Evolutionary conservation across 768 basidiomycete genomes (phyloP), one percentile per base, ranked within the genome.

Genomic region (Cystobasidium tubakii): DNA sequence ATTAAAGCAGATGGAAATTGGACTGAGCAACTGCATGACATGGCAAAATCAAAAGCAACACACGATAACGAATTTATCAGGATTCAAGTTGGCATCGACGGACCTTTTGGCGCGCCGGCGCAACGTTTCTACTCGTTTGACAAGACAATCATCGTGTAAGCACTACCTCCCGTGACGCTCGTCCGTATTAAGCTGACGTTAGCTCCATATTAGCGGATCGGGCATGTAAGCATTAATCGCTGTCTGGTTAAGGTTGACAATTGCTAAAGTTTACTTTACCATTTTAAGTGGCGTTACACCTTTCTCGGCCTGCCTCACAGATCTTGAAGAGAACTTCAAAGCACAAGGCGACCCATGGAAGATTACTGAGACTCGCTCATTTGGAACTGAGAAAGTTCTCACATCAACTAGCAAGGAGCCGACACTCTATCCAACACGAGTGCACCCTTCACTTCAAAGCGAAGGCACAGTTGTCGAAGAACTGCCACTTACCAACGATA

Each of bases 1-100:
- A 62, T 71, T 54, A 71, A 71, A 60, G 69, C 69, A 2, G 69
- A 71, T 31, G 69, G 69, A 3, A 62, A 71, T 54, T 71, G 69
- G 69, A 71, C 69, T 1, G 31, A 34, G 7, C 6, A 71, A 36
- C 55, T 71, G 39, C 69, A 71, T 25, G 29, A 57, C 12, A 9
- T 71, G 29, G 44, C 44, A 7, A 44, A 15, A 33, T 6, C 69
- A 2, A 29, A 57, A 23, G 39, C 36, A 13, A 21, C 9, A 23
- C 25, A 27, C 25, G 69, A 71, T 31, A 25, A 55, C 55, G 66
- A 53, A 6, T 55, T 57, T 42, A 36, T 21, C 23, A 46, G 12
- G 21, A 27, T 71, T 39, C 60, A 71, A 25, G 69, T 71, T 7
- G 69, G 69, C 12, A 55, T 71, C 29, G 69, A 71, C 36, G 69